These are phyloP conservation scores for Pseudocercospora vitis DNA, from an alignment of 2,329 filamentous ascomycete genomes.

Conservation along the genomic window DNA sequence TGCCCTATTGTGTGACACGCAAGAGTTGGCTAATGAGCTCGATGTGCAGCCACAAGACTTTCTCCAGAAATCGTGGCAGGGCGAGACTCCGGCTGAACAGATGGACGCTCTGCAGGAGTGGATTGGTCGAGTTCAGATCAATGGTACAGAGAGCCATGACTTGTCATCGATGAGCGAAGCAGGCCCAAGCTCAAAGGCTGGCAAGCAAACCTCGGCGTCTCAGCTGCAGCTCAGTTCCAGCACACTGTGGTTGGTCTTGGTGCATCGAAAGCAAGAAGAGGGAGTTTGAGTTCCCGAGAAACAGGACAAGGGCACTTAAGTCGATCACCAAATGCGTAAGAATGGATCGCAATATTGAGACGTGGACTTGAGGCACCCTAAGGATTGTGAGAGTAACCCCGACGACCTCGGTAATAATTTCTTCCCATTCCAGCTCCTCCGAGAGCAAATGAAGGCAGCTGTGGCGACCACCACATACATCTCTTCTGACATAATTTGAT, in stretches of 20 bases:
- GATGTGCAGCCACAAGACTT: slow-evolving; percentile 7
- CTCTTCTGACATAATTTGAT: too few species aligned
- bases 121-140: slow-evolving; percentile 1
- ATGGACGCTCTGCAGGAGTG: slow-evolving; percentile 12
- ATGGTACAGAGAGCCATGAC: neutral
- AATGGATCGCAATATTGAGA: neutral
- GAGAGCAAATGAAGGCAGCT: too few species aligned
- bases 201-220: slow-evolving; percentile 4
- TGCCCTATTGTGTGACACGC: slow-evolving; percentile 19
- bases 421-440: too few species aligned
- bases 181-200: slow-evolving; percentile 10
- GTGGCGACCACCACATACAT: too few species aligned
- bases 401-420: too few species aligned
- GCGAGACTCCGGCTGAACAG: slow-evolving; percentile 10
- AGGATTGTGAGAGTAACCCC: too few species aligned
- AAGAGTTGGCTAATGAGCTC: slow-evolving; percentile 17
- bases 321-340: too few species aligned
- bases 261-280: slow-evolving; percentile 1
- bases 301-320: neutral
- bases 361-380: too few species aligned
- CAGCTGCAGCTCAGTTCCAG: slow-evolving; percentile 17
- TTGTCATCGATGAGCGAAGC: neutral
- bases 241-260: slow-evolving; percentile 22
- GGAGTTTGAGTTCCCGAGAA: neutral
- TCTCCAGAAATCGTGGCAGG: neutral